Percentiles rank a stretch among this genome's conserved stretches.
Conservation (phyloP, 2,329 filamentous ascomycete genomes). For the Xylariaceae sp. region DNA sequence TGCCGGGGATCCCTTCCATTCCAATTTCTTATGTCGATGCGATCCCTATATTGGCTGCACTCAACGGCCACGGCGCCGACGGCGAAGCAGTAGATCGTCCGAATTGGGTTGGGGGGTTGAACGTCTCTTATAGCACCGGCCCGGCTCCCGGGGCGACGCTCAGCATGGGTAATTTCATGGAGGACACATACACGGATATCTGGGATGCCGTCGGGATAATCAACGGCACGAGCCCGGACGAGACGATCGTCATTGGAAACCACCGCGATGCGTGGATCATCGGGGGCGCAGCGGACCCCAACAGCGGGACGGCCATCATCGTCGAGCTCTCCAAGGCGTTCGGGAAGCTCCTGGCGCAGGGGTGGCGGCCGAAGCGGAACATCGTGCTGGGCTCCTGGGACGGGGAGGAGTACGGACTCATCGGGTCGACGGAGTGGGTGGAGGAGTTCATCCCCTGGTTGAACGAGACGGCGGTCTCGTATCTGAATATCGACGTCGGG, state of each 20-base stretch:
- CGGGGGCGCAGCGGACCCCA: slow-evolving; percentile 79
- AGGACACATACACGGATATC: slow-evolving; percentile 62
- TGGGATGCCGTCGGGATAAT: slow-evolving; percentile 79
- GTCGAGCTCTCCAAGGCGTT: slow-evolving; percentile 72
- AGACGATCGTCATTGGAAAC: slow-evolving; percentile 74
- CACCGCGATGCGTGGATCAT: slow-evolving; percentile 80
- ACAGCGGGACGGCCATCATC: slow-evolving; percentile 70
- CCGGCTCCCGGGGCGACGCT: slow-evolving; percentile 52
- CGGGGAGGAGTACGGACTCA: slow-evolving; percentile 70
- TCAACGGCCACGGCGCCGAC: slow-evolving; percentile 69
- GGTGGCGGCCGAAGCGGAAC: slow-evolving; percentile 75
- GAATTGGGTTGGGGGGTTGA: slow-evolving; percentile 51
- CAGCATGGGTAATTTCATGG: slow-evolving; percentile 62
- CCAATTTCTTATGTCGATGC: slow-evolving; percentile 76
- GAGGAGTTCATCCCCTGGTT: slow-evolving; percentile 79
- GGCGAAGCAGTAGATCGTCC: slow-evolving; percentile 58
- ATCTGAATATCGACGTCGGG: slow-evolving; percentile 76
- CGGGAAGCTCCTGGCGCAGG: slow-evolving; percentile 60
- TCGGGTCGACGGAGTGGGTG: slow-evolving; percentile 82
- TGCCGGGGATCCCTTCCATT: slow-evolving; percentile 71
- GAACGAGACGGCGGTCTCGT: slow-evolving; percentile 62
- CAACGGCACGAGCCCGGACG: slow-evolving; percentile 68
- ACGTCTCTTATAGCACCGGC: slow-evolving; percentile 40
- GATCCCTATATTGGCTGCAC: slow-evolving; percentile 66
- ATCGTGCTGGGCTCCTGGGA: slow-evolving; percentile 72